phyloP scores from a whole-genome alignment of 2,329 filamentous ascomycete genomes.

The Pseudohalonectria lignicola region DNA sequence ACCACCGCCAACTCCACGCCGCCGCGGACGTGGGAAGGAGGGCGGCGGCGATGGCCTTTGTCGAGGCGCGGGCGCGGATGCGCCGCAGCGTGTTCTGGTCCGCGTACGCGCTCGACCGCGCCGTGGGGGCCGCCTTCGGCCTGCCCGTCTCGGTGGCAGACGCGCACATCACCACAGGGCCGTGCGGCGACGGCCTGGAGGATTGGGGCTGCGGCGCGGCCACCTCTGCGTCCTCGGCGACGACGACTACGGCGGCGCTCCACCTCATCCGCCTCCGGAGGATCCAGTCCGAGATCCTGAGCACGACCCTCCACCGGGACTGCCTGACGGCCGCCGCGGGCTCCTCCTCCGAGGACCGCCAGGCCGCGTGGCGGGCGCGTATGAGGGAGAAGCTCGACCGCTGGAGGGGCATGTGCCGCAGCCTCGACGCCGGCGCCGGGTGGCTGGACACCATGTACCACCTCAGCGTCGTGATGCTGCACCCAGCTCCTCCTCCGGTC shows the following conservation, averaged over 20 bases:
- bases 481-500: neutral
- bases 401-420: neutral
- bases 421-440: neutral
- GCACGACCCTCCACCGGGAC: neutral
- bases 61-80: slow-evolving; percentile 13
- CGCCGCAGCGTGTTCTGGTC: slow-evolving; percentile 19
- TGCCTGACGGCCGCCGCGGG: neutral
- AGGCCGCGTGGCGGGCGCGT: neutral
- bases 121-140: slow-evolving; percentile 14
- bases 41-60: neutral
- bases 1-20: too few species aligned
- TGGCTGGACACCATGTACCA: neutral
- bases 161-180: slow-evolving; percentile 13
- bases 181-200: slow-evolving; percentile 15
- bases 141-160: slow-evolving; percentile 15
- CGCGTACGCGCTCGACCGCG: slow-evolving; percentile 16
- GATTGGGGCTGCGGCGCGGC: neutral
- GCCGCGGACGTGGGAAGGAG: too few species aligned
- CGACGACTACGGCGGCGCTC: neutral
- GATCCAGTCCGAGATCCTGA: neutral
- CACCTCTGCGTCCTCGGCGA: neutral
- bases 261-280: neutral
- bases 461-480: neutral
- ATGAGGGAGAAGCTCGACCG: neutral
- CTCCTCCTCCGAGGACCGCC: neutral